Evolutionary conservation across 2,329 filamentous ascomycete genomes (phyloP).

Genomic region (Aspergillus ustus): DNA sequence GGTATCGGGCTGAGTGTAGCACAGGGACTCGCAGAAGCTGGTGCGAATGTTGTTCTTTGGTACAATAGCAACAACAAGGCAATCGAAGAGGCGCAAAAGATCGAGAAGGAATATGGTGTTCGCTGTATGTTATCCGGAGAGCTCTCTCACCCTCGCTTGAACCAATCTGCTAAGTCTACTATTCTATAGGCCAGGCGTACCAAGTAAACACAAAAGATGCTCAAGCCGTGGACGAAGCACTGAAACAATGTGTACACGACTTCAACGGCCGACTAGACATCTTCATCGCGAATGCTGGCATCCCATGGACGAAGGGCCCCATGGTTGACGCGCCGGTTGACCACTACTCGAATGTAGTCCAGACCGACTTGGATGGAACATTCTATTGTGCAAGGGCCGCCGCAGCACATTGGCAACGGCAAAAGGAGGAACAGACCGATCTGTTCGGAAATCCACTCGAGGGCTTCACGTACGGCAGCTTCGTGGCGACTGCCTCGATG

Average conservation of each 20-base stretch:
- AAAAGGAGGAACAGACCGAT: slow-evolving; percentile 70
- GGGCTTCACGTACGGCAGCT: slow-evolving; percentile 67
- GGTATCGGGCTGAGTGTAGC: slow-evolving; percentile 71
- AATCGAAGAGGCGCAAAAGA: slow-evolving; percentile 63
- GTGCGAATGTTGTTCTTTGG: slow-evolving; percentile 73
- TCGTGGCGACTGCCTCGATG: slow-evolving; percentile 80
- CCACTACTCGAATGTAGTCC: slow-evolving; percentile 70
- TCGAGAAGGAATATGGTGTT: slow-evolving; percentile 69
- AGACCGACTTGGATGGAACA: slow-evolving; percentile 62
- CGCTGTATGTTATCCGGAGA: slow-evolving; percentile 47
- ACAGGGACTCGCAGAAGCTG: slow-evolving; percentile 69
- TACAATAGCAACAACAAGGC: slow-evolving; percentile 72
- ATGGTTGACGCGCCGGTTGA: slow-evolving; percentile 68
- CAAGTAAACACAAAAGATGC: slow-evolving; percentile 52
- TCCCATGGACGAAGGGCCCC: slow-evolving; percentile 71
- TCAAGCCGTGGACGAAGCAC: slow-evolving; percentile 46
- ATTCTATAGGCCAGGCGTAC: slow-evolving; percentile 51
- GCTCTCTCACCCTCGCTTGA: no score
- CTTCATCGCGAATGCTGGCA: slow-evolving; percentile 79
- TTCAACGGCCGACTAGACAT: slow-evolving; percentile 77
- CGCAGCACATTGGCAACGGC: slow-evolving; percentile 70
- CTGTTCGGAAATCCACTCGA: slow-evolving; percentile 65
- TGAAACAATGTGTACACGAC: slow-evolving; percentile 57
- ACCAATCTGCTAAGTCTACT: no score
- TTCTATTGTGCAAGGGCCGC: slow-evolving; percentile 67